Base-by-base conservation (phyloP, 2,329 filamentous ascomycete species). In the Pseudopyricularia javanii region DNA sequence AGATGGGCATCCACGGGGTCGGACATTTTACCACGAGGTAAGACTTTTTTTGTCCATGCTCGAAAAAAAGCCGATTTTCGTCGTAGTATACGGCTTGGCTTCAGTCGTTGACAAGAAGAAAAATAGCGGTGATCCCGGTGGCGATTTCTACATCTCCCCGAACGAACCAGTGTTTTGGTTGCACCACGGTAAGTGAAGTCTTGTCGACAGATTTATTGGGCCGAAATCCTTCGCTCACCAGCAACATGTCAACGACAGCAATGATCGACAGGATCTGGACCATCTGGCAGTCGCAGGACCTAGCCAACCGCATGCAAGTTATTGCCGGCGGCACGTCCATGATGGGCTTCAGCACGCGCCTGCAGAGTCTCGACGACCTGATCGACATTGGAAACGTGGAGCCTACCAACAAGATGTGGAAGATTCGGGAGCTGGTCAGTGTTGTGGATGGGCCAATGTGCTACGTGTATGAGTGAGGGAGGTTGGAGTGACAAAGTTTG, bases 51-150 rank as follows among this genome's bases (percentile, higher is more conserved):
- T n/a, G n/a, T n/a, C n/a, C n/a, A n/a, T n/a, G n/a, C n/a, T n/a
- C n/a, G n/a, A n/a, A n/a, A n/a, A n/a, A n/a, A n/a, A n/a, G n/a
- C n/a, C n/a, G n/a, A n/a, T n/a, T n/a, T n/a, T n/a, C n/a, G n/a
- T n/a, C n/a, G n/a, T n/a, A n/a, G n/a, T n/a, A n/a, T n/a, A n/a
- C n/a, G n/a, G n/a, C n/a, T n/a, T n/a, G n/a, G n/a, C n/a, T n/a
- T n/a, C n/a, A n/a, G n/a, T n/a, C n/a, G n/a, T n/a, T n/a, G n/a
- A n/a, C n/a, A n/a, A n/a, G n/a, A n/a, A n/a, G n/a, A n/a, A n/a
- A n/a, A n/a, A n/a, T n/a, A 65, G 56, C 1, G 71, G 70, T 28
- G 71, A 73, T 54, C 70, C 69, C 1, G 70, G 66, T 28, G 63
- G 64, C 3, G 69, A 72, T 51, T 64, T 70, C 49, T 70, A 61